Conservation (phyloP, 164 flowering plant genomes). For the Annona squamosa region DNA sequence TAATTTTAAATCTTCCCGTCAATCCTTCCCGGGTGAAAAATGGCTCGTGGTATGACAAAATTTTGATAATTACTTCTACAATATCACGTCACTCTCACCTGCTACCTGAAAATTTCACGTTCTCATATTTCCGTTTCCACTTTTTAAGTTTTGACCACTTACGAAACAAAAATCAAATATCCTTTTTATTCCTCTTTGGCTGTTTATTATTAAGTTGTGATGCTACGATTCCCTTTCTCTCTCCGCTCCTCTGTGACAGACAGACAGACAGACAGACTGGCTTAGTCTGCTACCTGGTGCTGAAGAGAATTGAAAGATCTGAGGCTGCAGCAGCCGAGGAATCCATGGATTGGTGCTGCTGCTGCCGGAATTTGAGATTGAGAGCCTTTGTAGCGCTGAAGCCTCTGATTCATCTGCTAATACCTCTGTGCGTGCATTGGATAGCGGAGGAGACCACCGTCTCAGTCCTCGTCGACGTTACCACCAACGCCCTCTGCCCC, state of each 20-base stretch:
- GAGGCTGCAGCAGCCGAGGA: not conserved
- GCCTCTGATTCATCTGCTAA: constrained; percentile 51
- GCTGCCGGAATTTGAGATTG: not conserved
- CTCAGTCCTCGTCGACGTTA: constrained; percentile 78
- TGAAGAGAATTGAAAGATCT: not conserved
- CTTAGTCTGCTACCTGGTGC: not conserved
- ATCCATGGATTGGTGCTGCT: not conserved
- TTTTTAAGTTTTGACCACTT: no score
- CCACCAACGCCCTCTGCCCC: constrained; percentile 66
- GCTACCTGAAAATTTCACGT: no score
- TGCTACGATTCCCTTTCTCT: not conserved
- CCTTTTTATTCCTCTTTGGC: no score
- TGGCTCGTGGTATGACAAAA: no score
- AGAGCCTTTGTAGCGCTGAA: constrained; percentile 25
- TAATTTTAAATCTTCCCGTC: no score
- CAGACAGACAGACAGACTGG: no score
- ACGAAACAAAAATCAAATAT: no score
- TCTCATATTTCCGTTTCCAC: no score
- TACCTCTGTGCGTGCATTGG: constrained; percentile 73
- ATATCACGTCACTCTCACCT: not conserved
- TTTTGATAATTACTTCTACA: no score
- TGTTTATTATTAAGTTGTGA: no score
- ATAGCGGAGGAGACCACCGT: constrained; percentile 85
- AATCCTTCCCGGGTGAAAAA: no score
- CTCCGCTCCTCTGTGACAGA: not conserved